A percentile compares a stretch with the other conserved stretches of the same genome.
These are phyloP conservation scores for Tilletia walkeri DNA, from an alignment of 1,284 basidiomycete genomes.

Conservation along the genomic window DNA sequence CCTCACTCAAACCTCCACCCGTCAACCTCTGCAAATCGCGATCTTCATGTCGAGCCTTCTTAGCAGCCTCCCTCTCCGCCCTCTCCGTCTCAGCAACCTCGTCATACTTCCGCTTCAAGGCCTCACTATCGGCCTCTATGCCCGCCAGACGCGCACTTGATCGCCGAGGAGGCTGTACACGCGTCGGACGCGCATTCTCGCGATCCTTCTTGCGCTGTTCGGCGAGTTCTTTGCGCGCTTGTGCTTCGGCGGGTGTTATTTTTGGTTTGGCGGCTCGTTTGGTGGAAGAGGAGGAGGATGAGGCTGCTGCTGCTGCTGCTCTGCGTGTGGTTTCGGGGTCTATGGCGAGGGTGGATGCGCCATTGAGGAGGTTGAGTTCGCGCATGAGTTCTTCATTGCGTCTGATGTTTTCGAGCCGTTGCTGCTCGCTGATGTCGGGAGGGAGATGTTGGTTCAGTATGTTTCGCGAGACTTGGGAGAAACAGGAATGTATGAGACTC, in stretches of 20 bases:
- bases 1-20: constrained; percentile 29
- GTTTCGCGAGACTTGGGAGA: not conserved
- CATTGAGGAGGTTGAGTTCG: constrained; percentile 44
- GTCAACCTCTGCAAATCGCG: constrained; percentile 36
- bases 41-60: constrained; percentile 37
- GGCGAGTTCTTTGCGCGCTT: constrained; percentile 22
- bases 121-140: constrained; percentile 38
- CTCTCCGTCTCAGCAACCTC: constrained; percentile 35
- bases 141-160: constrained; percentile 38
- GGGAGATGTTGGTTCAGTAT: not conserved
- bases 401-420: constrained; percentile 50
- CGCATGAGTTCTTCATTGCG: constrained; percentile 49
- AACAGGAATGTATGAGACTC: not conserved
- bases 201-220: constrained; percentile 22
- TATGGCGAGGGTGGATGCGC: constrained; percentile 32
- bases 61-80: constrained; percentile 33
- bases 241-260: constrained; percentile 20
- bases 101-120: constrained; percentile 38
- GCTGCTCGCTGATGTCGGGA: constrained; percentile 33
- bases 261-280: constrained; percentile 25
- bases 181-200: constrained; percentile 18
- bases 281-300: not conserved
- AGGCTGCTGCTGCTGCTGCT: constrained; percentile 1
- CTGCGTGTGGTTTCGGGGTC: constrained; percentile 11
- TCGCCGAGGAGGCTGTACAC: constrained; percentile 33